phyloP scores from a whole-genome alignment of 2,329 filamentous ascomycete genomes.

The Thermoascus crustaceus region DNA sequence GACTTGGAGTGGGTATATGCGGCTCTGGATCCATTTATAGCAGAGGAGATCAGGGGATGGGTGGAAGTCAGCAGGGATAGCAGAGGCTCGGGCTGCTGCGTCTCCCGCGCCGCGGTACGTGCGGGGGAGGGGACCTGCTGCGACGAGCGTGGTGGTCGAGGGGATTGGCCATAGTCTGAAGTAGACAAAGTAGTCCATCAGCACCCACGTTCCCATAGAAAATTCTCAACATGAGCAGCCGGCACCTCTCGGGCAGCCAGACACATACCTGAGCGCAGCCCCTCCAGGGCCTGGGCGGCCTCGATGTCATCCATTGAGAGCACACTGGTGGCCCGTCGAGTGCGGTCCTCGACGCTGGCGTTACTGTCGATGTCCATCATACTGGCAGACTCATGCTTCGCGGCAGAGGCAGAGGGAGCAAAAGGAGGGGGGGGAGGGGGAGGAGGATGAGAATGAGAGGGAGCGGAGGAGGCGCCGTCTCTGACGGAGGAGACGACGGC shows the following conservation, averaged over 20 bases:
- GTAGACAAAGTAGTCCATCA: constrained; percentile 8
- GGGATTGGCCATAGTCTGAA: constrained; percentile 59
- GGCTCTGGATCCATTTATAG: constrained; percentile 74
- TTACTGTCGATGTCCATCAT: constrained; percentile 34
- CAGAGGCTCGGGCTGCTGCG: constrained; percentile 64
- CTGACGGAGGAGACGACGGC: not conserved
- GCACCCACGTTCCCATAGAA: not conserved
- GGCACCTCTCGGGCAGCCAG: not conserved
- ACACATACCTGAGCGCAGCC: constrained; percentile 60
- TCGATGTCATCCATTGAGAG: constrained; percentile 43
- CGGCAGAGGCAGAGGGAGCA: constrained; percentile 2
- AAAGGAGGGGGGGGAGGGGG: constrained; percentile 8
- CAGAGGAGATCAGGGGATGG: constrained; percentile 76
- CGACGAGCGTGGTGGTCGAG: constrained; percentile 35
- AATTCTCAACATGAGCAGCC: not conserved
- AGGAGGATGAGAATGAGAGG: constrained; percentile 9
- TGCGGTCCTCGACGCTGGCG: constrained; percentile 29
- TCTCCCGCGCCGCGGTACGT: constrained; percentile 28
- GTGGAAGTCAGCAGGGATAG: constrained; percentile 79
- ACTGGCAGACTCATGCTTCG: constrained; percentile 21
- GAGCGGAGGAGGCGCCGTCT: constrained; percentile 8
- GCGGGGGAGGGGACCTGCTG: constrained; percentile 23
- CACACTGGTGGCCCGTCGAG: constrained; percentile 37
- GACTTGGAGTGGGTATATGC: constrained; percentile 84
- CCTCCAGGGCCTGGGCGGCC: constrained; percentile 67